Evolutionary conservation across 2,329 filamentous ascomycete species (phyloP), one percentile per base, ranked within the genome.

Genomic region (Aureobasidium leucospermi): DNA sequence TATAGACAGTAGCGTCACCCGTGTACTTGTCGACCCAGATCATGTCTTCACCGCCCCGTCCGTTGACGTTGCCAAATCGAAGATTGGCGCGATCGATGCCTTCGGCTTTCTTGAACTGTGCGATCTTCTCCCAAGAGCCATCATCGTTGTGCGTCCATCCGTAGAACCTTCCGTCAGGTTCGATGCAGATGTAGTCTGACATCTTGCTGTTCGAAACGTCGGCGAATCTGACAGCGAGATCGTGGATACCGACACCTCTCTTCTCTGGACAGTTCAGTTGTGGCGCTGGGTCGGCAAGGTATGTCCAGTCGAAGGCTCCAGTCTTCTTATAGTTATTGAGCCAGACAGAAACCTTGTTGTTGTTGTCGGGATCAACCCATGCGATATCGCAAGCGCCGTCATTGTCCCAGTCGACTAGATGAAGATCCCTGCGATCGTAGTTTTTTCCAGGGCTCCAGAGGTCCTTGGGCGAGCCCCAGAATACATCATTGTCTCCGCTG

Each of bases 61-160:
- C 58, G 19, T 63, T 60, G 52, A 63, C 58, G 42, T 63, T 61
- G 3, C 58, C 62, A 39, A 63, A 56, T 32, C 61, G n/a, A 29
- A 63, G 29, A 32, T 63, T 56, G 45, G 36, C 28, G 1, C 62
- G 57, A 29, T 63, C 62, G 39, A 38, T 45, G 2, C 62, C 57
- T 23, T 62, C 60, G 19, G 49, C 29, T 13, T 52, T 13, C 51
- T 62, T 63, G 45, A 62, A 48, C 7, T 60, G 42, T 36, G 60
- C 60, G 16, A 55, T 47, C 43, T 63, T 13, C 7, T 58, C 57
- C 43, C 62, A 36, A 29, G 42, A 41, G 13, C 28, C 32, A 16
- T 51, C 56, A n/a, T 57, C 58, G 53, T 63, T 63, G 13, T 62
- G 51, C 19, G 19, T 19, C 28, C 49, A 60, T 28, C 41, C 57